Evolutionary conservation across 495 filamentous ascomycete species (phyloP), one percentile per base, ranked within the genome.

Genomic region (Penicillium tannophilum): DNA sequence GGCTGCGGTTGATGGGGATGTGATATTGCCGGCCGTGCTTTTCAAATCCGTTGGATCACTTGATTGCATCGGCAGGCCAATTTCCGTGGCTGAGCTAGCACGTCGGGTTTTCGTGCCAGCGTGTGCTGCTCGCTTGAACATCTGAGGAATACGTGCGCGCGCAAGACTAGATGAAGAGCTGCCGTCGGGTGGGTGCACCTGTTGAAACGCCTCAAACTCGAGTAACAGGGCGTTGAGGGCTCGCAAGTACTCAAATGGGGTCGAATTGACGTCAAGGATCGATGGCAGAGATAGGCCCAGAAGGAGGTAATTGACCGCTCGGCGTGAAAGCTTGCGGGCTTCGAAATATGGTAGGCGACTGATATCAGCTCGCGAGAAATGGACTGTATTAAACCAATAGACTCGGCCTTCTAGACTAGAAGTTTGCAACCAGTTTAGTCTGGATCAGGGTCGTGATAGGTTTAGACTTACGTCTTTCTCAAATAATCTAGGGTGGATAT

Each of bases 401-500:
- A 96, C 86, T 52, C 89, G 88, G 49, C 95, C 93, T 76, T 96
- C 91, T 63, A 97, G 90, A 23, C 92, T 96, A 65, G 36, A 54
- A 5, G 12, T 19, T n/a, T 14, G 17, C 14, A 41, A 10, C 17
- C 36, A 47, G 14, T 35, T 43, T 14, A 36, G 24, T 23, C 7
- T 17, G n/a, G 6, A 8, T 20, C 28, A 54, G 12, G n/a, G 26
- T 16, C 35, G 2, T 17, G 12, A 39, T 30, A 3, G 19, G 47
- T 6, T 42, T 44, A 8, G 48, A 83, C 89, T 73, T 74, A 96
- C 90, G 90, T 88, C 76, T 95, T 97, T 52, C 92, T 84, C 49
- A 99, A 73, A 63, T 98, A 99, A 65, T 95, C 91, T 28, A 99
- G 69, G 0, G 95, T 99, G n/a, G 92, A 91, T 76, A 98, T 96